These are phyloP conservation scores for Tolypocladium inflatum DNA, from an alignment of 2,329 filamentous ascomycete genomes.

Conservation along the genomic window DNA sequence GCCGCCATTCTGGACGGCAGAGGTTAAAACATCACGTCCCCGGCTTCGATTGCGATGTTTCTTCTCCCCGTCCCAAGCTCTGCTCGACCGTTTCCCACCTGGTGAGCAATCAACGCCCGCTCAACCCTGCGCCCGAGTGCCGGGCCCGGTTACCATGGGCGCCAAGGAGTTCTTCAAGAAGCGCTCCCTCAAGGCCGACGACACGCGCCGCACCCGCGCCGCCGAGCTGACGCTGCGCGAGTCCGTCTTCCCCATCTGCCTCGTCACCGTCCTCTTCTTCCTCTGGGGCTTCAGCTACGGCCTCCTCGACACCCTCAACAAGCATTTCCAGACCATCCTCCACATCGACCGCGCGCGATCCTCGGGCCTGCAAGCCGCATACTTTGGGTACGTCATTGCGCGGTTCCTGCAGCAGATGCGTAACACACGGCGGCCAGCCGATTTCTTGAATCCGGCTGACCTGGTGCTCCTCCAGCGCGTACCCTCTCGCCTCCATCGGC, in stretches of 20 bases:
- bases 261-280: slow-evolving; percentile 40
- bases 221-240: slow-evolving; percentile 54
- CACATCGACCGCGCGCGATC: slow-evolving; percentile 33
- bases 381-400: slow-evolving; percentile 40
- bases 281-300: slow-evolving; percentile 39
- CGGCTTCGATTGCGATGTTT: background rate
- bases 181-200: slow-evolving; percentile 34
- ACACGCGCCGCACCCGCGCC: slow-evolving; percentile 29
- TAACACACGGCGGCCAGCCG: too few species aligned
- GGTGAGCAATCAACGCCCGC: background rate
- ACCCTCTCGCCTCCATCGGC: slow-evolving; percentile 61
- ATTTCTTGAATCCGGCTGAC: background rate
- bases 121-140: background rate
- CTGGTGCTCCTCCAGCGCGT: slow-evolving; percentile 33
- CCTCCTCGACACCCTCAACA: slow-evolving; percentile 37
- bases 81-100: background rate
- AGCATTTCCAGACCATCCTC: slow-evolving; percentile 38
- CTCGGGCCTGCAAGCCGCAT: slow-evolving; percentile 38
- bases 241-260: slow-evolving; percentile 55
- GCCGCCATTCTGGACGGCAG: background rate
- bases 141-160: slow-evolving; percentile 19
- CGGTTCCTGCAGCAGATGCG: background rate
- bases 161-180: slow-evolving; percentile 33
- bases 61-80: background rate
- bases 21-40: background rate